Conservation (phyloP, 2,329 filamentous ascomycete genomes). For the Epichloe glyceriae region DNA sequence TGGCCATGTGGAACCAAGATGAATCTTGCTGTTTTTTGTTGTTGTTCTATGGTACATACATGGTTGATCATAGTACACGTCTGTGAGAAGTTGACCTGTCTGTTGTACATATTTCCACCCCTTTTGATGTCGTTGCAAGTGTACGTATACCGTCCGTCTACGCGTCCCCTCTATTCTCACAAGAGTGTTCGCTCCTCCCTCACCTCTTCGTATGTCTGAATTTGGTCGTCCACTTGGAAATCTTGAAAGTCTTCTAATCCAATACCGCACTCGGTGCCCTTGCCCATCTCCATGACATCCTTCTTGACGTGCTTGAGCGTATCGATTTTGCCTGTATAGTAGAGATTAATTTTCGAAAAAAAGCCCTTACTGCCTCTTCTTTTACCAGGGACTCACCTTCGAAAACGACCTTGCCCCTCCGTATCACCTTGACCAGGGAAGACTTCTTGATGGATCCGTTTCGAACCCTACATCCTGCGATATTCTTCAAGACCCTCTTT, state of each 20-base stretch:
- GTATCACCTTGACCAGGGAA: conserved; percentile 56
- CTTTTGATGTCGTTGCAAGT: not conserved
- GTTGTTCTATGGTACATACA: not conserved
- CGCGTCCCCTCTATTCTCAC: conserved; percentile 2
- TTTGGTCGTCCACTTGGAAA: conserved; percentile 67
- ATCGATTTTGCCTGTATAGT: conserved; percentile 52
- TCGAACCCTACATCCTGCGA: conserved; percentile 78
- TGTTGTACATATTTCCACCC: not conserved
- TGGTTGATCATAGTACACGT: not conserved
- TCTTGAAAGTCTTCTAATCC: conserved; percentile 69
- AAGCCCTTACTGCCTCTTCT: too few species aligned
- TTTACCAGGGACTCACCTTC: conserved; percentile 62
- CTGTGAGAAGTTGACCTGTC: not conserved
- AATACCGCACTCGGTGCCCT: conserved; percentile 88
- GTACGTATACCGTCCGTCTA: not conserved
- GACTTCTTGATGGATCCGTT: conserved; percentile 61
- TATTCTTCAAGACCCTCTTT: conserved; percentile 53
- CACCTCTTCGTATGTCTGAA: conserved; percentile 78
- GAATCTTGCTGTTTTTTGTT: not conserved
- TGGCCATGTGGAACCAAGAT: not conserved
- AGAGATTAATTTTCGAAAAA: not conserved
- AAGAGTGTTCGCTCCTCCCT: conserved; percentile 53
- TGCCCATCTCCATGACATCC: conserved; percentile 77
- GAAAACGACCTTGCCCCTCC: conserved; percentile 58
- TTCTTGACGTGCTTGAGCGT: conserved; percentile 90